Evolutionary conservation across 2,329 filamentous ascomycete species (phyloP), one percentile per base, ranked within the genome.

Genomic region (Diaporthe velutina): DNA sequence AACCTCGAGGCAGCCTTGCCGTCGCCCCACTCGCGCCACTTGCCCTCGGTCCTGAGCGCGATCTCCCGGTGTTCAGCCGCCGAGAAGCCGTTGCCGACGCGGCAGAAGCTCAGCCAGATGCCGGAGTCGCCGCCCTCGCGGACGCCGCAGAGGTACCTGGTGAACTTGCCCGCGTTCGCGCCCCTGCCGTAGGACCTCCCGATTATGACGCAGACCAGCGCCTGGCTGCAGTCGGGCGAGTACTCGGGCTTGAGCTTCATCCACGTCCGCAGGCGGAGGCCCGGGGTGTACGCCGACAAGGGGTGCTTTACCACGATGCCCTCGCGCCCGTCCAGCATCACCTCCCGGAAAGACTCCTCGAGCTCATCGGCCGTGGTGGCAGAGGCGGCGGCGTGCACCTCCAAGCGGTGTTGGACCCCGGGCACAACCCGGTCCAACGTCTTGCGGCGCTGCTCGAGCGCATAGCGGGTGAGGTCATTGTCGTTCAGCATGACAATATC

Each of bases 161-260:
- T 42, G 10, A 42, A 12, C 40, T 42, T 42, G 7, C 40, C 40
- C 3, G 40, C 8, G 40, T 42, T 42, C 40, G 8, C 9, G 25
- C 13, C n/a, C n/a, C 30, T 30, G 19, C 22, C n/a, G 57, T 45
- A 17, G 9, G n/a, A 45, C n/a, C 30, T 35, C 48, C 33, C 9
- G 15, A 28, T n/a, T 9, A 40, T 54, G 8, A 25, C 17, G 15
- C n/a, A 15, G 28, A 17, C 2, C 33, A 28, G 22, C 2, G n/a
- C 3, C 9, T 22, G 19, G 25, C 30, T 77, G 19, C 30, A 73
- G 75, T 30, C 77, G 54, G 48, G 76, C 45, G 45, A 48, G 45
- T 48, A 48, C 45, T 48, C 45, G 22, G 45, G 45, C 45, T 48
- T 48, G 17, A 48, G 3, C 22, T 48, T 48, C 45, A 48, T 48